These are phyloP conservation scores for Tetraselmis chui DNA, from an alignment of 139 green algal species.

Conservation along the genomic window DNA sequence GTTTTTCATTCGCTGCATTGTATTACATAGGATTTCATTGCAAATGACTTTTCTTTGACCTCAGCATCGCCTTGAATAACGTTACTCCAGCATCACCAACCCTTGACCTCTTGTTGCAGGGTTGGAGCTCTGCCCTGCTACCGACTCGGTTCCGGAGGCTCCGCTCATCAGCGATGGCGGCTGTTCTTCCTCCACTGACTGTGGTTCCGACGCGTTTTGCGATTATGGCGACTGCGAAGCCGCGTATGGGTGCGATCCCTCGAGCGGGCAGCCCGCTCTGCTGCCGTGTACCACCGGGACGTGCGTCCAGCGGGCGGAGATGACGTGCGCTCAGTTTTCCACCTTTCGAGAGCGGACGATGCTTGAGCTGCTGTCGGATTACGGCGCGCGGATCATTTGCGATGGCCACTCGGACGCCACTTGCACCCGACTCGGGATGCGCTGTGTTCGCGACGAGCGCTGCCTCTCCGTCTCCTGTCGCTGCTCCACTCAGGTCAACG, in stretches of 20 bases:
- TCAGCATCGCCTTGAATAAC: too few species aligned
- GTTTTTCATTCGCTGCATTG: too few species aligned
- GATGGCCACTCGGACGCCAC: neutral
- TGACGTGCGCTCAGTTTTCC: neutral
- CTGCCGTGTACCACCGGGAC: neutral
- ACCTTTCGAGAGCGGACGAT: neutral
- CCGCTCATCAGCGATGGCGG: too few species aligned
- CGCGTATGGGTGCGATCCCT: neutral
- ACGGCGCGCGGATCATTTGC: neutral
- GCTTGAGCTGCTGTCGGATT: neutral
- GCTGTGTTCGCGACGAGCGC: neutral
- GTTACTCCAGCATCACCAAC: too few species aligned
- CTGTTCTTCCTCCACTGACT: neutral
- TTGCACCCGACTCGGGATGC: neutral
- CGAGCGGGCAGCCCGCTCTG: neutral
- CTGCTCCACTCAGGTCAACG: neutral
- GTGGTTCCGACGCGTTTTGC: neutral
- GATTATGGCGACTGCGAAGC: neutral
- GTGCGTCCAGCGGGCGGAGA: neutral
- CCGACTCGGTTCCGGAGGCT: neutral
- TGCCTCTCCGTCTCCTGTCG: neutral
- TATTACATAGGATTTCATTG: too few species aligned
- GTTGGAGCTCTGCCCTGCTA: neutral
- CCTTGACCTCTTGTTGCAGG: too few species aligned
- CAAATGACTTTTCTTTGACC: too few species aligned